These are phyloP conservation scores for Pichia rugopelliculosa DNA, from an alignment of 805 yeast genomes.

Conservation along the genomic window DNA sequence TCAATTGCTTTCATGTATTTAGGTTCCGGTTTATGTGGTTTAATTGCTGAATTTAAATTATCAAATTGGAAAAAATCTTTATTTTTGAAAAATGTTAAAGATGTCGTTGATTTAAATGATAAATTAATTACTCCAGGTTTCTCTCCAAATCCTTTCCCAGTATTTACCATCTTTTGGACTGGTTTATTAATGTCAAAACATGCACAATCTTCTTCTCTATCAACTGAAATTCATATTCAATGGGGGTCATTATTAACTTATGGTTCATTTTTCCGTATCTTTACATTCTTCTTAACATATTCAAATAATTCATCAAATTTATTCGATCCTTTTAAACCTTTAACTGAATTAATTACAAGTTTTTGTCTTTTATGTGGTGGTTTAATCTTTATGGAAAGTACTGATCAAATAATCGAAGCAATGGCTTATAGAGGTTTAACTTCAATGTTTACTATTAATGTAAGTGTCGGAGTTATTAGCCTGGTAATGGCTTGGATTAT, in stretches of 20 bases:
- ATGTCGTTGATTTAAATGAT: not conserved
- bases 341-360: constrained; percentile 75
- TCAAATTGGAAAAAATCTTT: constrained; percentile 46
- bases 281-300: constrained; percentile 52
- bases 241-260: constrained; percentile 87
- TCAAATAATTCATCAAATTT: constrained; percentile 15
- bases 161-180: constrained; percentile 91
- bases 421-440: constrained; percentile 78
- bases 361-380: constrained; percentile 87
- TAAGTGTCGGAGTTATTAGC: constrained; percentile 71
- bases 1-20: constrained; percentile 87
- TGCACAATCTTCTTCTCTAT: constrained; percentile 69
- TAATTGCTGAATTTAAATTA: constrained; percentile 65
- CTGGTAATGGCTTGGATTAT: constrained; percentile 86
- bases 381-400: constrained; percentile 82
- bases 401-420: constrained; percentile 77
- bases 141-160: constrained; percentile 93
- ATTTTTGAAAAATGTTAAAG: constrained; percentile 12
- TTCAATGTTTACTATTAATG: constrained; percentile 84
- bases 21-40: constrained; percentile 90
- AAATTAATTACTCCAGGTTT: constrained; percentile 52
- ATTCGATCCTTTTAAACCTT: constrained; percentile 56
- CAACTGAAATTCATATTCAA: constrained; percentile 78
- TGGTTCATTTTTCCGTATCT: constrained; percentile 70
- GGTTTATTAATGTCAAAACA: constrained; percentile 95